Percentiles rank a stretch among this genome's conserved stretches.
These are phyloP conservation scores for Trypanosoma melophagium DNA, from an alignment of 208 protist genomes.

Conservation along the genomic window DNA sequence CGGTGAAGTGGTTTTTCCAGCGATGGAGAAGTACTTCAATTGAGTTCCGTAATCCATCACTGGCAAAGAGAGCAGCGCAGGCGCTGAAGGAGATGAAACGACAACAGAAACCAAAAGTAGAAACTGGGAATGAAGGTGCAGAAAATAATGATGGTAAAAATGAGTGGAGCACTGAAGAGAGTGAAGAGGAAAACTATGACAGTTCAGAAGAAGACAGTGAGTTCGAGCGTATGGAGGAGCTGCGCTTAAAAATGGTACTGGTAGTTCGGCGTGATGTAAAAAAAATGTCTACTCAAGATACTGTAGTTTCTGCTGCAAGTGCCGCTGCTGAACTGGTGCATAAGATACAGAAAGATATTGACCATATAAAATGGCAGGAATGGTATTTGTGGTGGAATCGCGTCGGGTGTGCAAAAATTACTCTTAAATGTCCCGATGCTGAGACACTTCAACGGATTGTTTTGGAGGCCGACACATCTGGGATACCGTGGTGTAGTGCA, in stretches of 20 bases:
- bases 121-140: neutral
- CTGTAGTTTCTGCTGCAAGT: slow-evolving; percentile 37
- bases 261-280: slow-evolving; percentile 51
- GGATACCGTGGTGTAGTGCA: slow-evolving; percentile 32
- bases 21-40: neutral
- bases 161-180: slow-evolving; percentile 14
- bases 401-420: slow-evolving; percentile 70
- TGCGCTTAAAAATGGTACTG: slow-evolving; percentile 75
- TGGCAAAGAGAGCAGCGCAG: slow-evolving; percentile 21
- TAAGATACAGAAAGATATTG: slow-evolving; percentile 17
- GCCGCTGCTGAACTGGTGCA: slow-evolving; percentile 54
- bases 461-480: slow-evolving; percentile 19
- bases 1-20: neutral
- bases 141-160: slow-evolving; percentile 23
- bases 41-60: neutral
- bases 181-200: slow-evolving; percentile 32
- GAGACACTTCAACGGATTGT: slow-evolving; percentile 30
- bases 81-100: slow-evolving; percentile 21
- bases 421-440: slow-evolving; percentile 45
- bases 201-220: slow-evolving; percentile 33
- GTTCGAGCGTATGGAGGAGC: slow-evolving; percentile 48
- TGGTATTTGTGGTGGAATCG: slow-evolving; percentile 75
- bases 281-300: slow-evolving; percentile 44
- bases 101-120: neutral
- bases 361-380: slow-evolving; percentile 33